These are phyloP conservation scores for Xylariaceae sp. DNA, from an alignment of 2,329 filamentous ascomycete genomes.

Conservation along the genomic window DNA sequence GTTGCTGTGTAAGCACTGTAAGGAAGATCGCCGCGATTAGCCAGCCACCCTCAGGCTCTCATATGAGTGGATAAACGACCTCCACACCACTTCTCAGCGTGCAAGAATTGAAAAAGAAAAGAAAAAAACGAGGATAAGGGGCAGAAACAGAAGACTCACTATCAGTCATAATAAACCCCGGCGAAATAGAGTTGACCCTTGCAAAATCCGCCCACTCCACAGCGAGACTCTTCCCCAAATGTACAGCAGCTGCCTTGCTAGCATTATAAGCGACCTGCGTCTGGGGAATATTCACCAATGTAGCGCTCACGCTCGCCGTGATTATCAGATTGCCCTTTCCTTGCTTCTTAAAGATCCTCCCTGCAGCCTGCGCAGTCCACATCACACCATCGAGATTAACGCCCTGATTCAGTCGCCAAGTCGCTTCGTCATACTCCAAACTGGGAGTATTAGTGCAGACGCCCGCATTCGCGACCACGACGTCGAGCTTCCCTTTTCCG, in stretches of 20 bases:
- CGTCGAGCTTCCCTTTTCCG: constrained; percentile 34
- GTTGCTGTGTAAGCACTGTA: constrained; percentile 30
- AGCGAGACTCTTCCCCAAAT: constrained; percentile 37
- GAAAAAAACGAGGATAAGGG: too few relatives aligned
- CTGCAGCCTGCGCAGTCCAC: constrained; percentile 41
- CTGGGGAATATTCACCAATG: constrained; percentile 12
- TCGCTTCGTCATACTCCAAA: constrained; percentile 38
- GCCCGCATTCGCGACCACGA: constrained; percentile 42
- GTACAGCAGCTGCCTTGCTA: constrained; percentile 31
- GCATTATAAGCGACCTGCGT: constrained; percentile 13
- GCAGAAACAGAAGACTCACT: constrained; percentile 18
- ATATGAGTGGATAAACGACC: too few relatives aligned
- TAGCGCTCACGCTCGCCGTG: constrained; percentile 11
- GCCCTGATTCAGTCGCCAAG: constrained; percentile 35
- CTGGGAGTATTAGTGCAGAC: constrained; percentile 35
- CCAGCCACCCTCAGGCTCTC: not conserved
- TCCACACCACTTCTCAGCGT: too few relatives aligned
- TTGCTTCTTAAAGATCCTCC: constrained; percentile 35
- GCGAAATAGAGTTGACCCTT: constrained; percentile 38
- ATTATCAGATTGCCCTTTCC: constrained; percentile 19
- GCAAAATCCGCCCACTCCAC: constrained; percentile 43
- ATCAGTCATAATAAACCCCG: constrained; percentile 33
- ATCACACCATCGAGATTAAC: constrained; percentile 41
- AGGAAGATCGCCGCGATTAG: not conserved
- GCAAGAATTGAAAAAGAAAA: too few relatives aligned